Percentiles rank a stretch among this genome's conserved stretches.
phyloP scores from a whole-genome alignment of 148 eudicot species.

The Dianthus caryophyllus region DNA sequence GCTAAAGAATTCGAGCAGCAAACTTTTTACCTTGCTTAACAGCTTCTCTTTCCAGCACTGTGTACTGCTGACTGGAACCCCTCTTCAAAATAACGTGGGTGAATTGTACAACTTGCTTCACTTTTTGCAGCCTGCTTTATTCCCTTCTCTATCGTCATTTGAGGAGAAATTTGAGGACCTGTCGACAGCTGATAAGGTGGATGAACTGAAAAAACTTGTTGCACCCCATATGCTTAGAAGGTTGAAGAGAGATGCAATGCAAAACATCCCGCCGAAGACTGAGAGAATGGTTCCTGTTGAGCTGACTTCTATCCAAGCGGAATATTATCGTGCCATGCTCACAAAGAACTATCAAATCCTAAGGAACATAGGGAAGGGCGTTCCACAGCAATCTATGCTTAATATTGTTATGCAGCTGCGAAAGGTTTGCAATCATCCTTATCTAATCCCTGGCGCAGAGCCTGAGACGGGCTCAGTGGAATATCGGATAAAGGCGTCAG shows the following conservation, averaged over 20 bases:
- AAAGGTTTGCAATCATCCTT: slow-evolving; percentile 98
- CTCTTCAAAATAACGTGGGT: slow-evolving; percentile 91
- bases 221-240: slow-evolving; percentile 99
- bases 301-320: slow-evolving; percentile 91
- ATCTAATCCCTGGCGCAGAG: slow-evolving; percentile 95
- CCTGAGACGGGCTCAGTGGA: slow-evolving; percentile 92
- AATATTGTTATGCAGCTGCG: slow-evolving; percentile 97
- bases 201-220: slow-evolving; percentile 92
- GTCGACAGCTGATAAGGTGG: slow-evolving; percentile 82
- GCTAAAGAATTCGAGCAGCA: slow-evolving; percentile 79
- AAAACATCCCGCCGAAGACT: slow-evolving; percentile 95
- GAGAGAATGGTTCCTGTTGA: slow-evolving; percentile 98
- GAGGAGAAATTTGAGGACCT: slow-evolving; percentile 96
- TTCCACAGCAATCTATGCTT: slow-evolving; percentile 91
- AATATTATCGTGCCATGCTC: slow-evolving; percentile 96
- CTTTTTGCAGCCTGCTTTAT: slow-evolving; percentile 83
- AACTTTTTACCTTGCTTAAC: slow-evolving; percentile 86
- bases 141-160: slow-evolving; percentile 80
- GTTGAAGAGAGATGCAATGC: slow-evolving; percentile 95
- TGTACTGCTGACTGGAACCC: slow-evolving; percentile 91
- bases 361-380: slow-evolving; percentile 89
- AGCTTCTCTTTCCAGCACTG: slow-evolving; percentile 88
- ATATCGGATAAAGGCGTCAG: slow-evolving; percentile 96
- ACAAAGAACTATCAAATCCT: slow-evolving; percentile 93
- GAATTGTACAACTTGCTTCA: slow-evolving; percentile 91